These are phyloP conservation scores for Aspergillus tamarii DNA, from an alignment of 2,329 filamentous ascomycete species.

Conservation along the genomic window DNA sequence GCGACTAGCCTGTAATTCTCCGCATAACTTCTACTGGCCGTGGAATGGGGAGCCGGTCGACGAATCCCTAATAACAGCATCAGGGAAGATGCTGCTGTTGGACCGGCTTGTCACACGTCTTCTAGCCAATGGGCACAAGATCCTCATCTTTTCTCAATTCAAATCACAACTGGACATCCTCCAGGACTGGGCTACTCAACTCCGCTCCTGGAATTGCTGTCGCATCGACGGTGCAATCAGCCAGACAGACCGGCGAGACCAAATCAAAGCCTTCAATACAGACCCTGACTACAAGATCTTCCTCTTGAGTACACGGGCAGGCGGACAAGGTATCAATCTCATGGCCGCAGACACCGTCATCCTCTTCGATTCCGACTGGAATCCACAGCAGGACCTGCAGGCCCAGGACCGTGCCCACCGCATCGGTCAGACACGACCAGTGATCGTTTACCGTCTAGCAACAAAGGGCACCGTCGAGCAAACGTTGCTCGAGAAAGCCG, in stretches of 20 bases:
- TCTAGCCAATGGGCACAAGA: conserved; percentile 77
- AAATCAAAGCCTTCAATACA: conserved; percentile 75
- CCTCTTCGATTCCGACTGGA: conserved; percentile 89
- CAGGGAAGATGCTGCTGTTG: conserved; percentile 93
- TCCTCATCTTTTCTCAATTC: conserved; percentile 96
- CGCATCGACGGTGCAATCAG: conserved; percentile 89
- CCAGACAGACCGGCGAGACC: conserved; percentile 69
- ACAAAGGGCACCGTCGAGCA: conserved; percentile 94
- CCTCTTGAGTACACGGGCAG: conserved; percentile 84
- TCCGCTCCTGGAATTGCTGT: conserved; percentile 79
- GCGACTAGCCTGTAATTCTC: conserved; percentile 87
- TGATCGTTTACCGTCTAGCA: conserved; percentile 90
- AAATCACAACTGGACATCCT: conserved; percentile 91
- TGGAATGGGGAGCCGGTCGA: conserved; percentile 73
- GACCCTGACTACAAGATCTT: conserved; percentile 73
- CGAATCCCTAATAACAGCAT: conserved; percentile 80
- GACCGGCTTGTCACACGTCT: conserved; percentile 81
- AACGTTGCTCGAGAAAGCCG: conserved; percentile 79
- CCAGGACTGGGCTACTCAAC: conserved; percentile 78
- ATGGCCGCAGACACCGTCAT: conserved; percentile 90
- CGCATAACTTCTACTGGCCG: conserved; percentile 95
- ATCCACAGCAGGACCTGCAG: conserved; percentile 95
- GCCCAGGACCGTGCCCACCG: conserved; percentile 94
- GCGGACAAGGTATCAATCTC: conserved; percentile 93
- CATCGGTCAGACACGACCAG: conserved; percentile 89